Base-by-base conservation (phyloP, 106 monocot genomes). In the Phalaenopsis aphrodite region DNA sequence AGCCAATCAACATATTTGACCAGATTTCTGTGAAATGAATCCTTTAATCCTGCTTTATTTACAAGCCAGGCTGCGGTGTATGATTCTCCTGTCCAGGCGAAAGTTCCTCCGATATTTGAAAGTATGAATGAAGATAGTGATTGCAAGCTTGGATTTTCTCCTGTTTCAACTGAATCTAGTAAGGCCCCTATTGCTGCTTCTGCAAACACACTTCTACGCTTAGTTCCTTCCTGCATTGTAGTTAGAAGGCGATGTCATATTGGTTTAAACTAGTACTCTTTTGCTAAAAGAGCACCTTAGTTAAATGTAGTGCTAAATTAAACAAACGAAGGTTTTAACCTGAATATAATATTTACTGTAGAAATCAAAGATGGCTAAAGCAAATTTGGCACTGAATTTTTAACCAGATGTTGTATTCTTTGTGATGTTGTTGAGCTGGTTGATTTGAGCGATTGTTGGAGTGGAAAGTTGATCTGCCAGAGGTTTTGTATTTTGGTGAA, bases 101-200 rank as follows among this genome's bases (percentile, higher is more conserved):
- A 93, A 41, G 98, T 99, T 77, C 98, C 98, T 74, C 94, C 94
- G 78, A 99, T 79, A 75, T 99, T 99, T 71, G 94, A 89, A 83
- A 99, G 86, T 82, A 99, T 89, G 75, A 82, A 88, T 77, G 89
- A 87, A 67, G 94, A 84, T 67, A 94, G 72, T 52, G 85, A 78
- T 74, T 89, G 93, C 9, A 79, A 57, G 24, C 64, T 87, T 42
- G 83, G 71, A 55, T 85, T 87, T 9, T 91, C 85, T 83, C 87
- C 94, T 78, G 79, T 89, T 61, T 80, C 79, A 81, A 99, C 77
- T 72, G 91, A 79, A 81, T 89, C 89, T 18, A 93, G 75, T 45
- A 99, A 81, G 77, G 91, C 83, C 69, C 85, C 86, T 18, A 98
- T 84, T 21, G 97, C 97, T 78, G 90, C 92, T 71, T 94, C 92